phyloP scores from a whole-genome alignment of 208 protist genomes.

The Sergeia podlipaevii region DNA sequence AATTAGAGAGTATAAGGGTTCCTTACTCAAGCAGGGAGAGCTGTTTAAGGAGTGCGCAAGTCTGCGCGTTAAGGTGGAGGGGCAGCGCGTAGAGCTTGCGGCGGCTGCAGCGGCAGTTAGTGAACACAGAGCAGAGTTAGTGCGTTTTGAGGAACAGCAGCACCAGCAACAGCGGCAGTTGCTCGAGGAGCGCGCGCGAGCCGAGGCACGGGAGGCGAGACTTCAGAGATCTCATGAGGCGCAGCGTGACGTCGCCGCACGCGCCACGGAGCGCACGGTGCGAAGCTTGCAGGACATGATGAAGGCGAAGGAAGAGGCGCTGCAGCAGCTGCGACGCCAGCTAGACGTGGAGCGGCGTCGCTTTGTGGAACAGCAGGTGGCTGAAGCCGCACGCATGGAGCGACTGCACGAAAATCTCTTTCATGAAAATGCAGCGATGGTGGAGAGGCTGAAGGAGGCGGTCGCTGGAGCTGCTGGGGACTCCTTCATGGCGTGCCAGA shows the following conservation, averaged over 20 bases:
- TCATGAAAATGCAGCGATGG: constrained; percentile 77
- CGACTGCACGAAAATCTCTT: constrained; percentile 80
- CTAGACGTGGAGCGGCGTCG: constrained; percentile 71
- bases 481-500: neutral
- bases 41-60: constrained; percentile 41
- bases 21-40: constrained; percentile 55
- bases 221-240: constrained; percentile 60
- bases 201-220: constrained; percentile 48
- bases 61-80: constrained; percentile 42
- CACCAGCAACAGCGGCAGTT: constrained; percentile 50
- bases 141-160: constrained; percentile 33
- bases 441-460: constrained; percentile 73
- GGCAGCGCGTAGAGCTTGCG: constrained; percentile 21
- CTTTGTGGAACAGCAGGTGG: constrained; percentile 60
- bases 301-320: constrained; percentile 61
- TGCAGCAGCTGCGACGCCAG: constrained; percentile 69
- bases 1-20: constrained; percentile 69
- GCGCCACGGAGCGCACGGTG: constrained; percentile 78
- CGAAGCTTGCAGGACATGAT: constrained; percentile 74
- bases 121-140: constrained; percentile 45
- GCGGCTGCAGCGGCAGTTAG: constrained; percentile 19
- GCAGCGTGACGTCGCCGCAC: constrained; percentile 63
- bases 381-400: constrained; percentile 81
- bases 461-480: constrained; percentile 60
- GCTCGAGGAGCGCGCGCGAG: constrained; percentile 59